Percentiles rank a stretch among this genome's conserved stretches.
phyloP scores from a whole-genome alignment of 192 early-diverging fungal genomes.

The Entomortierella beljakovae region DNA sequence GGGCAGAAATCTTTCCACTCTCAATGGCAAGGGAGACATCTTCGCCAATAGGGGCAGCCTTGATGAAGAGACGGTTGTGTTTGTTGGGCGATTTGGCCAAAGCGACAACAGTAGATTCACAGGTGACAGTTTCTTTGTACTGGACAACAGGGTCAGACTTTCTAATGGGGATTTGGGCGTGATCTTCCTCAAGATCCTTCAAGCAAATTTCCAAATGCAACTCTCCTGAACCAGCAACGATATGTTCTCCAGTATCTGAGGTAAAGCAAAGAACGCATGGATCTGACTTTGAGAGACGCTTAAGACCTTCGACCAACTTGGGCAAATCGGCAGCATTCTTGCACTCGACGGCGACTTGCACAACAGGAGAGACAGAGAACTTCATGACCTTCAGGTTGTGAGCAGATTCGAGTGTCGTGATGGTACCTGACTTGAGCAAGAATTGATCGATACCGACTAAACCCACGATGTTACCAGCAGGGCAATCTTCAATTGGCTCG shows the following conservation, averaged over 20 bases:
- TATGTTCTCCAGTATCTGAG: conserved; percentile 95
- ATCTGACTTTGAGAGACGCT: conserved; percentile 99
- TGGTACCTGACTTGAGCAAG: conserved; percentile 99
- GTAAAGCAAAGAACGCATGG: conserved; percentile 94
- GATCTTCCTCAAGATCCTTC: conserved; percentile 99
- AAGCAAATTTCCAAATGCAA: conserved; percentile 99
- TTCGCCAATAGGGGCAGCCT: conserved; percentile 85
- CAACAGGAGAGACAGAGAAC: conserved; percentile 99
- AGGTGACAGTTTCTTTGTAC: conserved; percentile 94
- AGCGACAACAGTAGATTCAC: conserved; percentile 80
- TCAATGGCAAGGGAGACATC: conserved; percentile 86
- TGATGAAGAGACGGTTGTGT: conserved; percentile 99
- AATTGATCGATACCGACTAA: conserved; percentile 99
- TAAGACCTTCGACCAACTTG: conserved; percentile 99
- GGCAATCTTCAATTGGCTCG: conserved; percentile 98
- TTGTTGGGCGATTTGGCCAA: conserved; percentile 99
- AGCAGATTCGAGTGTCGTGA: conserved; percentile 93
- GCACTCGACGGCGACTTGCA: conserved; percentile 95
- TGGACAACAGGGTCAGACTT: conserved; percentile 94
- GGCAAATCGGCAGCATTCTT: conserved; percentile 99
- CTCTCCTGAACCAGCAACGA: conserved; percentile 99
- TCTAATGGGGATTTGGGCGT: conserved; percentile 94
- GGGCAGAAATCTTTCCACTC: conserved; percentile 83
- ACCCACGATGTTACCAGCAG: conserved; percentile 98
- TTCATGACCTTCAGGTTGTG: conserved; percentile 99